Base-by-base conservation (phyloP, 768 basidiomycete species). In the Psilocybe subaeruginosa region DNA sequence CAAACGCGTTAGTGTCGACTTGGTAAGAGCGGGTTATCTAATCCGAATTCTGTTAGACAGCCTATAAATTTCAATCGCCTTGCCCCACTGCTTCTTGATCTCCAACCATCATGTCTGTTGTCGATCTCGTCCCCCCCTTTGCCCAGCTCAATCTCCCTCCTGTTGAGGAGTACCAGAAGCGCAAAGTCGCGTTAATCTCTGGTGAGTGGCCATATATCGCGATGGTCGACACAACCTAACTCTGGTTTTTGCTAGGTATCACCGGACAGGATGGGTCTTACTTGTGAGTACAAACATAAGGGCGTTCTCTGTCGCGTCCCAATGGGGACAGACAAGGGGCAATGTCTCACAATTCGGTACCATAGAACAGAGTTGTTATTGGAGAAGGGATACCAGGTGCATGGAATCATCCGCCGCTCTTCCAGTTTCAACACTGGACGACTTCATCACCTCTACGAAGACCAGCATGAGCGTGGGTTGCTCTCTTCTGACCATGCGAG, bases 381-480 rank as follows among this genome's bases (percentile, higher is more conserved):
- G 56, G 81, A 82, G 55, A 95, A 96, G 73, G 95, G 95, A 17
- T 97, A 97, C 72, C 84, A 93, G 64, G 95, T 97, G 3, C 95
- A 97, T 68, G 95, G 92, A 45, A 95, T 97, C 78, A 97, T 99
- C 69, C 91, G 96, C 68, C 92, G 96, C 60, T 97, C 95, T 33
- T 98, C 97, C 19, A 95, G 92, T 69, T 99, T 99, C 87, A 99
- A 99, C 78, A 99, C 96, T 58, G 92, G 91, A 68, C 90, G 96
- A 70, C 80, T 99, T 69, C 91, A 97, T 69, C 93, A 97, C 76
- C 85, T 98, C 27, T 96, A 96, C 76, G 86, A 86, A 68, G 96
- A 97, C 75, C 91, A 91, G 68, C 95, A 97, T 69, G 93, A 96
- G 73, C 87, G 93, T 94, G 74, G 68, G 90, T 78, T 41, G 31